These are phyloP conservation scores for Solanum sitiens DNA, from an alignment of 257 asterid genomes.

Conservation along the genomic window DNA sequence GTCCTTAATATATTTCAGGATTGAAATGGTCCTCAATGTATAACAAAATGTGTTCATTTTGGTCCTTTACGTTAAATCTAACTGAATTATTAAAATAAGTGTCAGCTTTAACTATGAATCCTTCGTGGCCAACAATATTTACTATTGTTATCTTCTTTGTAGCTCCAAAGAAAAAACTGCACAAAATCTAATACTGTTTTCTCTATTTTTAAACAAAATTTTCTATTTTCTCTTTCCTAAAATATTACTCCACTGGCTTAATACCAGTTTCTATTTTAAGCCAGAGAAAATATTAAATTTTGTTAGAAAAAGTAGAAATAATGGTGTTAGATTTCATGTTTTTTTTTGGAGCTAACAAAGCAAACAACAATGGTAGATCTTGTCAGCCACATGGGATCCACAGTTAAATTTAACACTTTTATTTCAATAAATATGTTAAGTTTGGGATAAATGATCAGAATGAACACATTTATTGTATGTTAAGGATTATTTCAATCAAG, in stretches of 20 bases:
- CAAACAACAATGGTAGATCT: background rate
- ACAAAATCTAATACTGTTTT: background rate
- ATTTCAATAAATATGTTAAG: background rate
- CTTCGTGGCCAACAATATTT: background rate
- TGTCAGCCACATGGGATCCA: background rate
- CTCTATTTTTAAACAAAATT: background rate
- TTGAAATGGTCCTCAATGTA: background rate
- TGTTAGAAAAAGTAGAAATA: background rate
- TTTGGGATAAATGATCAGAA: background rate
- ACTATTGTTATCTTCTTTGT: too few relatives aligned
- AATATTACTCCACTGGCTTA: background rate
- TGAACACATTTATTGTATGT: too few relatives aligned
- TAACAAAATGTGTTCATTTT: background rate
- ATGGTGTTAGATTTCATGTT: background rate
- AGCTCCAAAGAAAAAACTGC: background rate
- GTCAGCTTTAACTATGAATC: background rate
- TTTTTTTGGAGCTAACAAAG: background rate
- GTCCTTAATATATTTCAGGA: background rate
- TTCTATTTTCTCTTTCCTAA: background rate
- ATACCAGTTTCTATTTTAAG: background rate
- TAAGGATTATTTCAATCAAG: background rate
- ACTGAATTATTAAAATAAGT: background rate
- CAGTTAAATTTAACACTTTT: background rate
- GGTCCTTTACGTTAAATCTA: background rate
- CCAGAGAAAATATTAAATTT: background rate